Evolutionary conservation across 129 eudicot species (phyloP).

Genomic region (Helianthus tuberosus): DNA sequence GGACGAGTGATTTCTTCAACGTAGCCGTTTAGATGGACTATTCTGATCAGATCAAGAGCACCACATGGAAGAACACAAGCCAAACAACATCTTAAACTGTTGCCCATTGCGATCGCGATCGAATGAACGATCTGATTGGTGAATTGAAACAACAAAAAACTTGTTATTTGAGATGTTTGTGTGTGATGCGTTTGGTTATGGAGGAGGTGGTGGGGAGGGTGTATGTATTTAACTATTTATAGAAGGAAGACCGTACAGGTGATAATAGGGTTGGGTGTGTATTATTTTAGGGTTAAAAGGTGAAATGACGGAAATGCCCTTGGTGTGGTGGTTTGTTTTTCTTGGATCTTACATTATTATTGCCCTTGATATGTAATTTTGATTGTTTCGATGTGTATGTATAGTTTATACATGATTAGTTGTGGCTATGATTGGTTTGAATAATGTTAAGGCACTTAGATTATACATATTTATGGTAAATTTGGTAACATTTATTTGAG

Average conservation of each 20-base stretch:
- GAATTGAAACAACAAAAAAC: neutral
- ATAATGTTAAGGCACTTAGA: constrained; percentile 30
- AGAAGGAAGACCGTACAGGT: constrained; percentile 41
- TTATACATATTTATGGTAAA: constrained; percentile 38
- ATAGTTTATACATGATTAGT: constrained; percentile 30
- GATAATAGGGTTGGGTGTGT: constrained; percentile 35
- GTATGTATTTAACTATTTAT: constrained; percentile 39
- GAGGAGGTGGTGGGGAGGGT: constrained; percentile 19
- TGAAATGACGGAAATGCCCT: constrained; percentile 26
- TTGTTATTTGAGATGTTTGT: neutral
- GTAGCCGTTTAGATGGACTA: constrained; percentile 81
- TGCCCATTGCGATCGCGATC: constrained; percentile 56
- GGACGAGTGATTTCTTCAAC: constrained; percentile 78
- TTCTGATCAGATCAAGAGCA: constrained; percentile 84
- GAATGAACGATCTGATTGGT: neutral
- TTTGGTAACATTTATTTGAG: constrained; percentile 15
- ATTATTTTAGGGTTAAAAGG: constrained; percentile 11
- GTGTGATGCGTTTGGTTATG: constrained; percentile 23
- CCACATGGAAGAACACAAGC: constrained; percentile 98
- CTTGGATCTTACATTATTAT: constrained; percentile 44
- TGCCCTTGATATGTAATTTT: constrained; percentile 25
- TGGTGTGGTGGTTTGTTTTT: constrained; percentile 17
- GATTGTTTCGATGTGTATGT: constrained; percentile 4
- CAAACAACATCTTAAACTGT: constrained; percentile 86
- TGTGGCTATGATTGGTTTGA: constrained; percentile 38